Evolutionary conservation across 257 asterid species (phyloP), one percentile per base, ranked within the genome.

Genomic region (Nicotiana knightiana): DNA sequence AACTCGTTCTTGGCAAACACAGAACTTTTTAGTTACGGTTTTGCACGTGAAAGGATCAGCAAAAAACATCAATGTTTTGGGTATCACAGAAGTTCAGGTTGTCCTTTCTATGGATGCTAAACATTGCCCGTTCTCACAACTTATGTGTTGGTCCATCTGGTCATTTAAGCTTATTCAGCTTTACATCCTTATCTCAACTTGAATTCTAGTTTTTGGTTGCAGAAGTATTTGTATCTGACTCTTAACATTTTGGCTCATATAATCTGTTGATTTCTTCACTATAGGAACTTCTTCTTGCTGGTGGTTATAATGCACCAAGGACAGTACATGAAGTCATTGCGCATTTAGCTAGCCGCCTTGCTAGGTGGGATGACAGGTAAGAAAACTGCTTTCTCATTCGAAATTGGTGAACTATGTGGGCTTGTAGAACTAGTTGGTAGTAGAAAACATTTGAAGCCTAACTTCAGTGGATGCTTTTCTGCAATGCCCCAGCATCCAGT

Each of bases 311-410:
- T 88, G 85, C 98, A 43, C 99, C 99, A 66, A 88, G 91, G 88
- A 90, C 97, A 35, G 88, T 84, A 59, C 97, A 94, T 88, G 98
- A 92, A 83, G 86, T 96, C 37, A 86, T 92, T 58, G 98, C 97
- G 67, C 81, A 86, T 85, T 87, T 96, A 89, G 97, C 98, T 85
- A 54, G 87, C 85, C 97, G 97, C 81, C 90, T 93, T 80, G 97
- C 99, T 64, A 93, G 99, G 51, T 96, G 99, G 99, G 99, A 96
- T 91, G 98, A 96, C 87, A 92, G 99, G 99, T 95, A 84, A 85
- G 86, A 81, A 37, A 66, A 81, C 68, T 71, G 53, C 57, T 82
- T 78, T 82, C 55, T 16, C 71, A 57, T 57, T 4, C 2, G 63
- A 57, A 37, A 62, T 62, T 61, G 59, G 24, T 79, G 68, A 78